Evolutionary conservation across 345 rosid species (phyloP).

Genomic region (Excoecaria cochinchinensis): DNA sequence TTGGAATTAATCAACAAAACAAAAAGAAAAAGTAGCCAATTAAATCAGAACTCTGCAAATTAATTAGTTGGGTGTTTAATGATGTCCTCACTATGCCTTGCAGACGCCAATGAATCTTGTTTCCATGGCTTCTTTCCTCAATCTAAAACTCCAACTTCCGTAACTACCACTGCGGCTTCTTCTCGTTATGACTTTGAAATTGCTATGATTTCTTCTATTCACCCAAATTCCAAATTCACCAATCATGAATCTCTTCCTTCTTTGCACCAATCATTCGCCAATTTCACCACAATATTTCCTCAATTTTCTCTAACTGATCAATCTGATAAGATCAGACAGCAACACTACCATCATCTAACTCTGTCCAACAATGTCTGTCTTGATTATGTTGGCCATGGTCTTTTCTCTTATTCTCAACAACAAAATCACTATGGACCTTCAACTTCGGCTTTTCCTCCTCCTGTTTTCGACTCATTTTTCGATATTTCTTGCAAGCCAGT

Average conservation of each 20-base stretch:
- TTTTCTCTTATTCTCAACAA: slow-evolving; percentile 71
- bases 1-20: too few species aligned
- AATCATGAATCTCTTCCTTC: slow-evolving; percentile 86
- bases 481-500: slow-evolving; percentile 50
- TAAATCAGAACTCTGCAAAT: slow-evolving; percentile 5
- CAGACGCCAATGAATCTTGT: slow-evolving; percentile 50
- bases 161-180: neutral
- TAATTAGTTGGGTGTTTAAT: neutral
- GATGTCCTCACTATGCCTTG: slow-evolving; percentile 46
- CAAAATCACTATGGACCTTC: slow-evolving; percentile 18
- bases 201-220: slow-evolving; percentile 44
- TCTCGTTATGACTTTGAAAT: slow-evolving; percentile 45
- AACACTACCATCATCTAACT: slow-evolving; percentile 64
- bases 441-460: slow-evolving; percentile 30
- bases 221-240: slow-evolving; percentile 51
- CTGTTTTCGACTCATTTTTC: slow-evolving; percentile 13
- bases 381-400: slow-evolving; percentile 63
- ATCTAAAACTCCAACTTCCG: slow-evolving; percentile 6
- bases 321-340: slow-evolving; percentile 61
- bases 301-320: slow-evolving; percentile 46
- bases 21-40: too few species aligned
- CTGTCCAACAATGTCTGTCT: slow-evolving; percentile 50
- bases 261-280: slow-evolving; percentile 48
- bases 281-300: slow-evolving; percentile 50
- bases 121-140: slow-evolving; percentile 41